Conservation (phyloP, 257 asterid species). For the Salvia rosmarinus region DNA sequence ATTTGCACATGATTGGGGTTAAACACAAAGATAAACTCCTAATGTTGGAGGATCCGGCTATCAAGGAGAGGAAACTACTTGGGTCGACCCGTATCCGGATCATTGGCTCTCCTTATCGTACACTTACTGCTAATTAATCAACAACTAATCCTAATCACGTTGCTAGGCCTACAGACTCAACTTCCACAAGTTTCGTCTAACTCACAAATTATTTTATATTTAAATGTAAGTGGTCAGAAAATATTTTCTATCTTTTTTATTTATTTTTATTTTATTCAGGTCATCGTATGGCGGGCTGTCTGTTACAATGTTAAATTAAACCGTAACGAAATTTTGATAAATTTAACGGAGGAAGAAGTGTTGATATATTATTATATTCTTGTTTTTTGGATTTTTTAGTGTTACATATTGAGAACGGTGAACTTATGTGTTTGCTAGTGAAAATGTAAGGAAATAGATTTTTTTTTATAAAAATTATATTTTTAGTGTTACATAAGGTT, state of each 20-base stretch:
- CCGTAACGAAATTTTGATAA: background rate
- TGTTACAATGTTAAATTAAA: background rate
- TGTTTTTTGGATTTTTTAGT: background rate
- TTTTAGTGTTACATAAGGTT: too few species aligned
- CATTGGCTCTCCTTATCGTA: conserved; percentile 41
- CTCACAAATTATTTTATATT: background rate
- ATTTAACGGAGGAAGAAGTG: background rate
- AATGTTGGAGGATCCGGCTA: conserved; percentile 76
- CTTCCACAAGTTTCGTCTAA: background rate
- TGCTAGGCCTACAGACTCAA: background rate
- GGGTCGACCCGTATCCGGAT: conserved; percentile 41
- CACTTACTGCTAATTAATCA: conserved; percentile 47
- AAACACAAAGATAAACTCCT: conserved; percentile 68
- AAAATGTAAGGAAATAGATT: too few species aligned
- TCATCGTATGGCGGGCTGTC: background rate
- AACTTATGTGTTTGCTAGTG: too few species aligned
- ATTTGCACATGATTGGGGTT: conserved; percentile 80
- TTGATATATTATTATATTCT: background rate
- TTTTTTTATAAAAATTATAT: too few species aligned
- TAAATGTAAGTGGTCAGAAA: background rate
- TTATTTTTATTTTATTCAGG: background rate
- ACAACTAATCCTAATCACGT: conserved; percentile 3
- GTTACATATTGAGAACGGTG: too few species aligned
- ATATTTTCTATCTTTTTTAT: conserved; percentile 2
- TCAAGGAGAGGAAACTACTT: conserved; percentile 49